Conservation (phyloP, 495 filamentous ascomycete genomes). For the Astrothelium macrocarpum region DNA sequence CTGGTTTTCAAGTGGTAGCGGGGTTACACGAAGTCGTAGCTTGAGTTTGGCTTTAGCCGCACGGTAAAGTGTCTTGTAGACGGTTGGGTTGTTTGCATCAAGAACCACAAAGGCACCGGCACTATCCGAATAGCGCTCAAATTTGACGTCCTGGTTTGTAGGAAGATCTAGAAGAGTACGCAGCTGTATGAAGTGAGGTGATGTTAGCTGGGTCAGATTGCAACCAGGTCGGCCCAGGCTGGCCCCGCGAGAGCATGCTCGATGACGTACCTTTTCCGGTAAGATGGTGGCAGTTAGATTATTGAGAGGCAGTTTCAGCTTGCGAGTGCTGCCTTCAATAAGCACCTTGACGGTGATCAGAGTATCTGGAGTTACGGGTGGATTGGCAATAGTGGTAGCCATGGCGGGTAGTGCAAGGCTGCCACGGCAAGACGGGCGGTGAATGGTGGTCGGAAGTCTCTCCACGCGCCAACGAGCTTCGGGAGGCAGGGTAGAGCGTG, state of each 20-base stretch:
- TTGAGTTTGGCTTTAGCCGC: conserved; percentile 98
- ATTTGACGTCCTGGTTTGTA: conserved; percentile 54
- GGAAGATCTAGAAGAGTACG: conserved; percentile 62
- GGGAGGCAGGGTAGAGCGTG: not conserved
- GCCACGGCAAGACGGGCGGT: not conserved
- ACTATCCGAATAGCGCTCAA: conserved; percentile 96
- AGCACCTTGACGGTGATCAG: conserved; percentile 78
- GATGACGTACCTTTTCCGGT: conserved; percentile 66
- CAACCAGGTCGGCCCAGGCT: not conserved
- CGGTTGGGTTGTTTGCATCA: conserved; percentile 62
- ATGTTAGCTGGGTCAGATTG: not conserved
- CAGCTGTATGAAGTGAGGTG: conserved; percentile 45
- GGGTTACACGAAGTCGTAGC: conserved; percentile 63
- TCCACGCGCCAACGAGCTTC: not conserved
- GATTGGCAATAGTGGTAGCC: conserved; percentile 46
- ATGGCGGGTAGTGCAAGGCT: conserved; percentile 12
- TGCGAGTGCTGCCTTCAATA: conserved; percentile 59
- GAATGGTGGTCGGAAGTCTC: not conserved
- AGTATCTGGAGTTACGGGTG: conserved; percentile 56
- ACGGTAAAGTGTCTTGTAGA: conserved; percentile 95
- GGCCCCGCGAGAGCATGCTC: not conserved
- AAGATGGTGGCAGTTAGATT: conserved; percentile 71
- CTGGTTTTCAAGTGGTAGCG: conserved; percentile 5
- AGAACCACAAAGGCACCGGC: conserved; percentile 70
- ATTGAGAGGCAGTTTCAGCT: conserved; percentile 81